Conservation (phyloP, 1,139 yeast genomes). For the Dujonia santamariae region DNA sequence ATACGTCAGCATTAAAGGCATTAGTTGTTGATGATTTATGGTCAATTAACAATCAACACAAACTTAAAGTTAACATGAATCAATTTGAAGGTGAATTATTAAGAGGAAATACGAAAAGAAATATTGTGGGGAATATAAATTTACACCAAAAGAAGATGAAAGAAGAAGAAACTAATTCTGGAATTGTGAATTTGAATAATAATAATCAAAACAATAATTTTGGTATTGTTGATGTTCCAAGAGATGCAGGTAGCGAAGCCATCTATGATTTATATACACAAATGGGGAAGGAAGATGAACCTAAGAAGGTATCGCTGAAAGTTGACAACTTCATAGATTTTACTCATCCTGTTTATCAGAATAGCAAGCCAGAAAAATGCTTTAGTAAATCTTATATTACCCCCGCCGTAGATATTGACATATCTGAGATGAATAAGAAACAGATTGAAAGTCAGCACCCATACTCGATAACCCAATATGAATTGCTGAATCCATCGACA, state of each 20-base stretch:
- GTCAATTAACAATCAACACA: slow-evolving; percentile 31
- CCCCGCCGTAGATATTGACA: slow-evolving; percentile 8
- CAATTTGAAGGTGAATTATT: slow-evolving; percentile 29
- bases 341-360: background rate
- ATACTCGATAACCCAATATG: slow-evolving; percentile 17
- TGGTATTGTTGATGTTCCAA: slow-evolving; percentile 2
- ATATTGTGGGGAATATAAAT: slow-evolving; percentile 34
- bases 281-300: too few species aligned
- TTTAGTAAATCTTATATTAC: slow-evolving; percentile 11
- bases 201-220: too few species aligned
- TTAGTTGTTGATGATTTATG: slow-evolving; percentile 35
- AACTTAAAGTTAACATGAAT: slow-evolving; percentile 25
- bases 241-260: slow-evolving; percentile 5
- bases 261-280: slow-evolving; percentile 14
- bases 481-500: slow-evolving; percentile 1
- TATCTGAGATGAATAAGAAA: slow-evolving; percentile 5
- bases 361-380: background rate
- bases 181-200: too few species aligned
- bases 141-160: slow-evolving; percentile 4
- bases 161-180: background rate
- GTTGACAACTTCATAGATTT: too few species aligned
- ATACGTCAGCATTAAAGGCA: slow-evolving; percentile 28
- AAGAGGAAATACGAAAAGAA: slow-evolving; percentile 25
- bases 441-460: slow-evolving; percentile 11
- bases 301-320: too few species aligned